These are phyloP conservation scores for Lecanicillium sp. DNA, from an alignment of 2,329 filamentous ascomycete species.

Conservation along the genomic window DNA sequence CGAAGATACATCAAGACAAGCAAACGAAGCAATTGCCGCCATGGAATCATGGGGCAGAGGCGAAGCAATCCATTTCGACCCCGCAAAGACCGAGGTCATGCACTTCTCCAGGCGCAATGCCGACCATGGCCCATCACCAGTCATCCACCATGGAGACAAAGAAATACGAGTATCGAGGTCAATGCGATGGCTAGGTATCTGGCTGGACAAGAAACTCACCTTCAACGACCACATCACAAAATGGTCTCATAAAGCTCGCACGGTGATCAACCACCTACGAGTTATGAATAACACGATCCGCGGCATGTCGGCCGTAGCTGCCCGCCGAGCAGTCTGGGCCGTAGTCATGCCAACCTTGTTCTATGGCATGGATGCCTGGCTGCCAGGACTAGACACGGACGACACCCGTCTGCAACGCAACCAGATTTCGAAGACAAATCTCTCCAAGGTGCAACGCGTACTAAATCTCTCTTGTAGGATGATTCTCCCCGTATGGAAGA, in stretches of 20 bases:
- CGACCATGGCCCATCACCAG: not conserved
- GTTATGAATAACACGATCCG: constrained; percentile 1
- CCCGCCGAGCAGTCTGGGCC: constrained; percentile 1
- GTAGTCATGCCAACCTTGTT: constrained; percentile 2
- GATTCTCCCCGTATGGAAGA: constrained; percentile 4
- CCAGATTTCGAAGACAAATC: constrained; percentile 5
- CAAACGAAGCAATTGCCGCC: constrained; percentile 7
- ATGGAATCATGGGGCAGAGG: constrained; percentile 11
- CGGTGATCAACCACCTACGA: constrained; percentile 1
- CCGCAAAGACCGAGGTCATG: constrained; percentile 15
- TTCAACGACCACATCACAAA: constrained; percentile 2
- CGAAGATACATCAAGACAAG: constrained; percentile 7
- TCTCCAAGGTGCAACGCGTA: constrained; percentile 1
- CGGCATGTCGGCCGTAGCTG: not conserved
- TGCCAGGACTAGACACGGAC: not conserved
- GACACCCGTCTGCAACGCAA: not conserved
- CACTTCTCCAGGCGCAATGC: constrained; percentile 9
- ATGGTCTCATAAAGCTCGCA: constrained; percentile 1
- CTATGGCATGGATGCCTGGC: constrained; percentile 3
- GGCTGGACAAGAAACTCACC: constrained; percentile 7
- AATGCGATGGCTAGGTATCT: constrained; percentile 2
- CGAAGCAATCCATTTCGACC: constrained; percentile 14
- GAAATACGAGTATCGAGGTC: not conserved
- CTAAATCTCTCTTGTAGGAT: constrained; percentile 5
- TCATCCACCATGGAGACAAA: constrained; percentile 4